These are phyloP conservation scores for Pneumocystis murina DNA, from an alignment of 1,139 yeast species.

Conservation along the genomic window DNA sequence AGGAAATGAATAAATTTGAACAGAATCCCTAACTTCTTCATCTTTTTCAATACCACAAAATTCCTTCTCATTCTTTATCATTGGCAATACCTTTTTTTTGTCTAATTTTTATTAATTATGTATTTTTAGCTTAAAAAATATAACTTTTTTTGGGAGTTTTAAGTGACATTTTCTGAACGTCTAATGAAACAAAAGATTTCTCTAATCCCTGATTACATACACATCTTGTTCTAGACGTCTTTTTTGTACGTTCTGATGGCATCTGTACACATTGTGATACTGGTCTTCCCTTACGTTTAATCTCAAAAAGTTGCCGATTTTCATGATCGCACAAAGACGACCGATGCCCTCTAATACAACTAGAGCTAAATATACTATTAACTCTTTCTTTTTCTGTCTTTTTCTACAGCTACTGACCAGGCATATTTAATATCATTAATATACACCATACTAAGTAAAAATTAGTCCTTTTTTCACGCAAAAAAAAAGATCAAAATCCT, in stretches of 20 bases:
- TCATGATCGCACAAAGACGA: slow-evolving; percentile 88
- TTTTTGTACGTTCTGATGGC: background rate
- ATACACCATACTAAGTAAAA: background rate
- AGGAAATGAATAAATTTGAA: background rate
- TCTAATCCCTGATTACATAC: background rate
- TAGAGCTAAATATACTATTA: background rate
- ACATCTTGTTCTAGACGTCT: background rate
- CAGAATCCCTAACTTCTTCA: too few relatives aligned
- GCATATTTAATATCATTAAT: background rate
- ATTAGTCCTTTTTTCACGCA: background rate
- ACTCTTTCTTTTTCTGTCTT: background rate
- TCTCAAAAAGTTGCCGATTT: slow-evolving; percentile 78
- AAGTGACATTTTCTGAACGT: background rate
- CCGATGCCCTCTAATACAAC: slow-evolving; percentile 85
- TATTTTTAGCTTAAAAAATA: background rate
- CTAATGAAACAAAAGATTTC: background rate
- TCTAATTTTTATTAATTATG: background rate
- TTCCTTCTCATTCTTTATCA: background rate
- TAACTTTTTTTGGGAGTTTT: background rate
- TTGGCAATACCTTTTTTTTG: background rate
- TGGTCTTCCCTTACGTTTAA: slow-evolving; percentile 93
- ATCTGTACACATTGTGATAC: slow-evolving; percentile 76
- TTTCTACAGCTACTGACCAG: background rate
- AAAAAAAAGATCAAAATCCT: background rate
- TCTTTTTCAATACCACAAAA: background rate